Conservation (phyloP, 768 basidiomycete species). For the Suillus plorans region DNA sequence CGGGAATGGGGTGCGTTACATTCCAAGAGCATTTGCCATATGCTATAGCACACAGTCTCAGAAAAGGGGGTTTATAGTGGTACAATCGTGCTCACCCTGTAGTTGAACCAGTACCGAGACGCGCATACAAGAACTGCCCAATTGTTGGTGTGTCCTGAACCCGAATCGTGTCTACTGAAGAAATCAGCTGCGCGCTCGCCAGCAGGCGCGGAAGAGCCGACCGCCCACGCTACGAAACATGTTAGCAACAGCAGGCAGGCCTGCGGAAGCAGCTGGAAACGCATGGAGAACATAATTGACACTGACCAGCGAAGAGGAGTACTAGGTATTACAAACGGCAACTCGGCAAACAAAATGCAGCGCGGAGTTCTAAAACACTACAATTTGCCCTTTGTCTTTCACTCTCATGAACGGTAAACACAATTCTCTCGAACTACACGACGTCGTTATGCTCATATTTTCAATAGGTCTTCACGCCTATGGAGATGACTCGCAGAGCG, state of each 20-base stretch:
- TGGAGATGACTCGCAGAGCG: slow-evolving; percentile 63
- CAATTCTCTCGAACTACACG: not conserved
- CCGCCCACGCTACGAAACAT: slow-evolving; percentile 37
- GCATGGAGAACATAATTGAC: slow-evolving; percentile 17
- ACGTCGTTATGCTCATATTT: not conserved
- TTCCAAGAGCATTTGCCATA: slow-evolving; percentile 97
- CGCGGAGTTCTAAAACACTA: slow-evolving; percentile 25
- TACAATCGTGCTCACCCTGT: slow-evolving; percentile 64
- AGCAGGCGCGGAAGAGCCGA: slow-evolving; percentile 14
- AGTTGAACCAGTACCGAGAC: slow-evolving; percentile 98
- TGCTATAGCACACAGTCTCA: slow-evolving; percentile 53
- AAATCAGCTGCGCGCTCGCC: slow-evolving; percentile 45
- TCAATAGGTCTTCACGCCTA: slow-evolving; percentile 60
- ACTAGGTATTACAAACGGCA: slow-evolving; percentile 20
- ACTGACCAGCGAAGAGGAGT: not conserved
- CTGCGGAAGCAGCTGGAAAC: slow-evolving; percentile 22
- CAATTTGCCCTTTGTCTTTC: slow-evolving; percentile 5
- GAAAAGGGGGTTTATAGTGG: not conserved
- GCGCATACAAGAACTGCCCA: slow-evolving; percentile 98
- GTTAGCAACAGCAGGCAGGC: slow-evolving; percentile 28
- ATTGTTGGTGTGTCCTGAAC: slow-evolving; percentile 82
- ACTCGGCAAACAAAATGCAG: slow-evolving; percentile 17
- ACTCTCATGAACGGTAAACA: slow-evolving; percentile 32
- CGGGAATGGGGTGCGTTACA: slow-evolving; percentile 47
- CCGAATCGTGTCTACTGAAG: slow-evolving; percentile 41